Evolutionary conservation across 202 grass and related monocot species (phyloP).

Genomic region (Schoenoplectus triqueter): DNA sequence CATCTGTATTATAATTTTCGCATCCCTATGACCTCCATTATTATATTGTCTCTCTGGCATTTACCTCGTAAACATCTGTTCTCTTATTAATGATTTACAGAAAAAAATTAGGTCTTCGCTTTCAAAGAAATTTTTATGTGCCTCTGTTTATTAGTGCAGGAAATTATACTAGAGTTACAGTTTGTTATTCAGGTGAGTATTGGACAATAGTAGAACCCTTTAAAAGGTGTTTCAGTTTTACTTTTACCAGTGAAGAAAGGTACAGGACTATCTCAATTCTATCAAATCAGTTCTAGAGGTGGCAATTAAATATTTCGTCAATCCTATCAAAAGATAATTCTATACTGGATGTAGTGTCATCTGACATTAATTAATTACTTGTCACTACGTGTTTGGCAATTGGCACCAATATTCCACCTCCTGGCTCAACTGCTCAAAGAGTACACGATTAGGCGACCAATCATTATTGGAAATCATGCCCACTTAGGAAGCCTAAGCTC

Average conservation of each 20-base stretch:
- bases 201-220: background rate
- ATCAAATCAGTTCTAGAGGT: too few species aligned
- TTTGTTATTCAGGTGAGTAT: background rate
- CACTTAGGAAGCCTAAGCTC: background rate
- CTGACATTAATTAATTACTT: background rate
- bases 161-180: background rate
- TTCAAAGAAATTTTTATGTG: too few species aligned
- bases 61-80: too few species aligned
- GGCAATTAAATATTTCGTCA: too few species aligned
- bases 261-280: background rate
- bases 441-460: background rate
- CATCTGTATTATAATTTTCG: too few species aligned
- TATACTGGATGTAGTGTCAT: background rate
- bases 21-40: too few species aligned
- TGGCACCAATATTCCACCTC: background rate
- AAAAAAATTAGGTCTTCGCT: too few species aligned
- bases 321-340: too few species aligned
- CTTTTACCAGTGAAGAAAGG: background rate
- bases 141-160: background rate
- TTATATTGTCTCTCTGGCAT: too few species aligned
- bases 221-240: background rate
- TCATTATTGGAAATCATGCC: background rate
- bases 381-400: background rate
- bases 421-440: too few species aligned
- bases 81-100: too few species aligned